phyloP scores from a whole-genome alignment of 441 rosid genomes.

The Arabidopsis hybrid region DNA sequence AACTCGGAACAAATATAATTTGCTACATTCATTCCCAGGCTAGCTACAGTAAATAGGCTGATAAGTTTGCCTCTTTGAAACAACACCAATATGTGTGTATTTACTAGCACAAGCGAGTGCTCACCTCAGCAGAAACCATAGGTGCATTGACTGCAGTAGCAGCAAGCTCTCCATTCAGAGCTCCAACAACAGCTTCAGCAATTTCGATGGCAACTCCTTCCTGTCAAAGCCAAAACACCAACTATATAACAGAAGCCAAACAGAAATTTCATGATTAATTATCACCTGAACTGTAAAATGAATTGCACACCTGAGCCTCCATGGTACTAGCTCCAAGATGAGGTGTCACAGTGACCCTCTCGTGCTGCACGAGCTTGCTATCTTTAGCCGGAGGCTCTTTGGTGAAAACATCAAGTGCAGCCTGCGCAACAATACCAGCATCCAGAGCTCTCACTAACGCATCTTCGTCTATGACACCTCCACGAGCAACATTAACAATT shows the following conservation, averaged over 20 bases:
- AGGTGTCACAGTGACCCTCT: slow-evolving; percentile 84
- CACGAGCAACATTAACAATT: slow-evolving; percentile 91
- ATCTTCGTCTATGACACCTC: slow-evolving; percentile 97
- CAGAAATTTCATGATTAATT: slow-evolving; percentile 1
- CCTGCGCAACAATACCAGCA: slow-evolving; percentile 91
- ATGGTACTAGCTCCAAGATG: slow-evolving; percentile 98
- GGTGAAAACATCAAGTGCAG: slow-evolving; percentile 95
- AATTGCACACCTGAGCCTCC: slow-evolving; percentile 82
- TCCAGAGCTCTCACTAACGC: slow-evolving; percentile 91
- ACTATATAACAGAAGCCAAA: slow-evolving; percentile 17
- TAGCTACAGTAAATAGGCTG: neutral
- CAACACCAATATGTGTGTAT: neutral
- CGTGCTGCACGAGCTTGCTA: slow-evolving; percentile 86
- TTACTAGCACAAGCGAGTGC: neutral
- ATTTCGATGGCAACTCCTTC: slow-evolving; percentile 99
- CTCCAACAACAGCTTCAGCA: slow-evolving; percentile 98
- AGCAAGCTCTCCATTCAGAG: slow-evolving; percentile 94
- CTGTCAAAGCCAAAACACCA: slow-evolving; percentile 48
- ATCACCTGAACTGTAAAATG: neutral
- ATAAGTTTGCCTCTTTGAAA: neutral
- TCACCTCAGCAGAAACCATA: slow-evolving; percentile 83
- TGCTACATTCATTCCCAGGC: slow-evolving; percentile 14
- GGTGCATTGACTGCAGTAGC: slow-evolving; percentile 99
- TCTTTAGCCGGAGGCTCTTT: slow-evolving; percentile 83
- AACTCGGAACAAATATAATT: slow-evolving; percentile 2